phyloP scores from a whole-genome alignment of 441 rosid genomes.

The Macaranga tanarius region DNA sequence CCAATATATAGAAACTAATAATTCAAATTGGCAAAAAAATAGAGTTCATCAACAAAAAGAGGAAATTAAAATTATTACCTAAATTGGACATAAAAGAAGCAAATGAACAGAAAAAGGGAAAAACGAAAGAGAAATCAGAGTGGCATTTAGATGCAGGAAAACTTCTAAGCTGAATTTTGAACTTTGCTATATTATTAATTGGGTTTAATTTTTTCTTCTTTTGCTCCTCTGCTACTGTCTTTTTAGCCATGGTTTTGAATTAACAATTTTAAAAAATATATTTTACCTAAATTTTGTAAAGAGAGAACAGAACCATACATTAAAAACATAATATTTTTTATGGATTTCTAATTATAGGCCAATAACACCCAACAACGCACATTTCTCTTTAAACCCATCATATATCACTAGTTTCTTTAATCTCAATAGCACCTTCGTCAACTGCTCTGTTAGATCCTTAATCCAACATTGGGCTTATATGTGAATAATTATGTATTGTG shows the following conservation, averaged over 20 bases:
- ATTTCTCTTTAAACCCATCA: slow-evolving; percentile 73
- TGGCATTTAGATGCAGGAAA: slow-evolving; percentile 27
- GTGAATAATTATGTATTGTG: too few species aligned
- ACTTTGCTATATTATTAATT: slow-evolving; percentile 21
- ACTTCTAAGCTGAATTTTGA: slow-evolving; percentile 23
- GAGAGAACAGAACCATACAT: neutral
- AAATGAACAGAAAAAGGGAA: neutral
- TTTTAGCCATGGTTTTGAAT: slow-evolving; percentile 18
- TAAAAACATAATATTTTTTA: neutral
- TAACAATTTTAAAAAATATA: neutral
- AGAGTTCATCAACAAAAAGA: neutral
- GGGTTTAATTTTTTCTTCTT: slow-evolving; percentile 8
- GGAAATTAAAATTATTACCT: neutral
- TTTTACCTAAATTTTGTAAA: neutral
- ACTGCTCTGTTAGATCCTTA: too few species aligned
- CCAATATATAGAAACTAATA: neutral
- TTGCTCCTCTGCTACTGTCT: neutral
- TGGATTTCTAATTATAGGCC: slow-evolving; percentile 10
- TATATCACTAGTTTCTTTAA: slow-evolving; percentile 63
- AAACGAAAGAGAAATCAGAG: slow-evolving; percentile 30
- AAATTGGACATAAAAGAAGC: slow-evolving; percentile 1
- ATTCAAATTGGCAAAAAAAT: too few species aligned
- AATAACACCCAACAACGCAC: slow-evolving; percentile 61
- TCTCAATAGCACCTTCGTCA: slow-evolving; percentile 68
- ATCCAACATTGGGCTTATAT: too few species aligned